Conservation (phyloP, 2,329 filamentous ascomycete species). For the Fusarium anthophilum region DNA sequence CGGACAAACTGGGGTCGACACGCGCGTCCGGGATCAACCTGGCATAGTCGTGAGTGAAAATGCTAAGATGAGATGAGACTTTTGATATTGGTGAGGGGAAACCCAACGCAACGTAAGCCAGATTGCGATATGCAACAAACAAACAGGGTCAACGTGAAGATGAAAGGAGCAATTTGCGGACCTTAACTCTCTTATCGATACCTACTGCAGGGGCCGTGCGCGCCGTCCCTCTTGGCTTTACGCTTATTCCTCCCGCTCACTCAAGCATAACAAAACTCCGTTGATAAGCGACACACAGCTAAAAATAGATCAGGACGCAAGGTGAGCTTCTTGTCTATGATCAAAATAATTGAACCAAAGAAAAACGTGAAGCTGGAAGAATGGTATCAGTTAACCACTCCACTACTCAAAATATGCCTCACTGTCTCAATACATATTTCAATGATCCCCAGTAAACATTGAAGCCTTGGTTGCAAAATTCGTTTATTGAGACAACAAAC, state of each 20-base stretch:
- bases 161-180: background rate
- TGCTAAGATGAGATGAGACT: background rate
- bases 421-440: background rate
- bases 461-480: background rate
- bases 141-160: background rate
- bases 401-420: background rate
- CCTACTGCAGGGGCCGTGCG: background rate
- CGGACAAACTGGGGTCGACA: background rate
- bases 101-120: background rate
- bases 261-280: background rate
- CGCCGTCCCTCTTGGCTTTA: background rate
- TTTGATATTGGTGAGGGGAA: background rate
- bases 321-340: background rate
- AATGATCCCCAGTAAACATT: background rate
- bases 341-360: background rate
- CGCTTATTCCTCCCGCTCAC: background rate
- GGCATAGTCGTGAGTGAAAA: background rate
- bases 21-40: background rate
- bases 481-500: accelerated
- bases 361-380: background rate
- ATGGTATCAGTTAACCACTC: background rate
- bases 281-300: background rate
- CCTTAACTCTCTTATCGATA: background rate
- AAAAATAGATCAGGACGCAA: background rate
- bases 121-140: background rate